Base-by-base conservation (phyloP, 257 asterid genomes). In the Fraxinus cuspidata region DNA sequence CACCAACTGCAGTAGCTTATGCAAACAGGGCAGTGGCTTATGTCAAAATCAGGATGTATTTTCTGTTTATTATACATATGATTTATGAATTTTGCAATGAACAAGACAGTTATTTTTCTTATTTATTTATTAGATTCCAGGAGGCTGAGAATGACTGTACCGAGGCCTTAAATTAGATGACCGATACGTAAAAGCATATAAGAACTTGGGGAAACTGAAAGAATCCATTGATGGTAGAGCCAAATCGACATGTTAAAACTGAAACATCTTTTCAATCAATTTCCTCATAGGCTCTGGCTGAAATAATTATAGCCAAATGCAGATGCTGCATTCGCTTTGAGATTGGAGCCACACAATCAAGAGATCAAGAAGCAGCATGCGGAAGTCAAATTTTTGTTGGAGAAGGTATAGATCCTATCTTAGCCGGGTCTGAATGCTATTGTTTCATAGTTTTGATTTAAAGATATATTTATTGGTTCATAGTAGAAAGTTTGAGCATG, bases 11-110 rank as follows among this genome's bases (percentile, higher is more conserved):
- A 44, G 96, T 93, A 70, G 92, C 96, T 79, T 90, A 89, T 85
- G 99, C 97, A 58, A 93, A 96, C 81, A 86, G 99, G 84, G 99
- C 96, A 71, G 93, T 96, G 99, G 96, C 99, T 68, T 96, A 87
- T 80, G 83, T 96, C 79, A 96, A 90, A 87, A 76, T 92, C 78
- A 89, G 81, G 86, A 93, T 96, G 99, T 85, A 88, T 71, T 83
- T 74, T 73, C 77, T 31, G 27, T 74, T 60, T 74, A 73, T 27
- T 65, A n/a, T 35, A 70, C 34, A 51, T 35, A 44, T 16, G 35
- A 9, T 53, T 76, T 71, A 32, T 74, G 66, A 28, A 37, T 31
- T 77, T 18, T 68, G 73, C 76, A n/a, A 74, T 63, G 8, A 21
- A 32, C 49, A 19, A 60, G 72, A 47, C 80, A 38, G 15, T 51